Evolutionary conservation across 352 stramenopile species (phyloP), one percentile per base, ranked within the genome.

Genomic region (Sclerospora graminicola): DNA sequence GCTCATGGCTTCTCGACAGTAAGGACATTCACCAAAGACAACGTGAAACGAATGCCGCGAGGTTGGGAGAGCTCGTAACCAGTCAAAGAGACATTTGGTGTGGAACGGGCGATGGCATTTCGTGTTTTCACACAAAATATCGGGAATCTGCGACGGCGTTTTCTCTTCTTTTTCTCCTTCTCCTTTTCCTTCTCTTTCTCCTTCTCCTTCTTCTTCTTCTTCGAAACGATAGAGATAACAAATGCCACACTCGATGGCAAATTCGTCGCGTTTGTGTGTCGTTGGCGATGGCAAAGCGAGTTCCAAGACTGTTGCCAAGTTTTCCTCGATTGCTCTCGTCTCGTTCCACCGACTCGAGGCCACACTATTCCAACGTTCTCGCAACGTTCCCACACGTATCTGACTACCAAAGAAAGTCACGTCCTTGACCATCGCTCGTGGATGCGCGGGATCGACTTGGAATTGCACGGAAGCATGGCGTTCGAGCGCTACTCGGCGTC

Each of bases 31-130:
- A 13, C 84, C 86, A 50, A 96, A 95, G 30, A 94, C 77, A 0
- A 79, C 94, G 55, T 85, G 82, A 48, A 94, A 95, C 14, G 84
- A 94, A 45, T 91, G 76, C 2, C 85, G 76, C n/a, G 80, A 85
- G 6, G 76, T 91, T 1, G 86, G 81, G 14, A 96, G 46, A 18
- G 81, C 72, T 48, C 89, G 84, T 42, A 96, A 79, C 84, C 85
- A 95, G 43, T 91, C 80, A 42, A 88, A 83, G 19, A 96, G 62
- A 42, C 86, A 95, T 27, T 79, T 81, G 11, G 83, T 71, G 48
- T 95, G 86, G 47, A 93, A 96, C 19, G 81, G 72, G 0, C 84
- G 74, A 38, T 78, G 77, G 60, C 86, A 95, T 27, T 74, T 87
- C 10, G 37, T 14, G 24, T 94, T 92, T 36, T 95, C 83, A 39